phyloP scores from a whole-genome alignment of 2,329 filamentous ascomycete species.

The Ilyonectria sp. region DNA sequence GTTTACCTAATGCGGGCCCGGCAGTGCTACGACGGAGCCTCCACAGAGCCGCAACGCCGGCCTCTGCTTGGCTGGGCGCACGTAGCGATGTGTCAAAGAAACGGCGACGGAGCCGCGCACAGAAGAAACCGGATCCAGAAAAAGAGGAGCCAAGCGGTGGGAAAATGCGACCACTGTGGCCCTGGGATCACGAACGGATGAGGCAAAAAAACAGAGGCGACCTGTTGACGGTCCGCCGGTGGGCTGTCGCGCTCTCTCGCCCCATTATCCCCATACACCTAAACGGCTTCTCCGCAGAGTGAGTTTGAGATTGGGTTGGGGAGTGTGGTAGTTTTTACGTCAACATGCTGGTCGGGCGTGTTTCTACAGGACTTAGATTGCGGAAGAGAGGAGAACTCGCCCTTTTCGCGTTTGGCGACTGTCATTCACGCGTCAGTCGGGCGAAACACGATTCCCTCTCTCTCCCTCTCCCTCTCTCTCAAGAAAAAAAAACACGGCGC shows the following conservation, averaged over 20 bases:
- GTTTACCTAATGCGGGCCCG: constrained; percentile 32
- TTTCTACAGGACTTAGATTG: not conserved
- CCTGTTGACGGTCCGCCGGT: not conserved
- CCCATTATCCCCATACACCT: not conserved
- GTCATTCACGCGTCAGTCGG: not conserved
- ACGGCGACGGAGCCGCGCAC: constrained; percentile 24
- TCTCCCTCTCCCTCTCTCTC: no score
- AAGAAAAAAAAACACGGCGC: not conserved
- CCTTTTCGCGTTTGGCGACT: no score
- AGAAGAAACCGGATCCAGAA: not conserved
- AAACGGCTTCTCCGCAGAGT: constrained; percentile 18
- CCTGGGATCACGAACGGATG: not conserved
- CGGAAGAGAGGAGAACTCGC: not conserved
- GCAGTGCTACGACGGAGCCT: constrained; percentile 28
- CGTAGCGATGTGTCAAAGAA: constrained; percentile 32
- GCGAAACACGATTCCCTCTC: not conserved
- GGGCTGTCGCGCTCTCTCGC: constrained; percentile 2
- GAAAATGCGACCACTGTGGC: no score
- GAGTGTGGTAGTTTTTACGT: constrained; percentile 31
- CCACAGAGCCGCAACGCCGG: constrained; percentile 19
- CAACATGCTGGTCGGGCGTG: constrained; percentile 23
- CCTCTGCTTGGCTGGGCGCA: constrained; percentile 29
- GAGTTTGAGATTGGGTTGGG: constrained; percentile 31
- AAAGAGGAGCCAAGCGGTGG: not conserved
- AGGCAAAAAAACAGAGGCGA: not conserved